Conservation (phyloP, 1,284 basidiomycete species). For the Ganoderma resinaceum region DNA sequence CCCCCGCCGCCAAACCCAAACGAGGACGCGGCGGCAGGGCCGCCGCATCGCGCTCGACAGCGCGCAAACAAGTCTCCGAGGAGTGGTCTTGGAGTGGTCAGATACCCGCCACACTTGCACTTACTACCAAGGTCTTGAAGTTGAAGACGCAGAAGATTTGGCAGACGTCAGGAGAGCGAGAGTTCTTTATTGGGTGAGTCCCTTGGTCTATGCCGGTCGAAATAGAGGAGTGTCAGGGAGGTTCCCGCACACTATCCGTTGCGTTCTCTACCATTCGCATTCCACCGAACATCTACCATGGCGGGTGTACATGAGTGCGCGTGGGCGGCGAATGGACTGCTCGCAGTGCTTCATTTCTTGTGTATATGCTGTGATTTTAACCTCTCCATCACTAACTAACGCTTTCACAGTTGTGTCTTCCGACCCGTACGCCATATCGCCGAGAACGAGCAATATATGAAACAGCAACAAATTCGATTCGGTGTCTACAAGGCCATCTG, state of each 20-base stretch:
- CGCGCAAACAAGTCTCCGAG: slow-evolving; percentile 52
- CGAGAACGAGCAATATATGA: slow-evolving; percentile 92
- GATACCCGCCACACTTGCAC: slow-evolving; percentile 69
- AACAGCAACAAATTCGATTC: slow-evolving; percentile 72
- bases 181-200: slow-evolving; percentile 82
- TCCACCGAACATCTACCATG: neutral
- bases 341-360: neutral
- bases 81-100: slow-evolving; percentile 84
- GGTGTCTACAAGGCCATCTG: slow-evolving; percentile 92
- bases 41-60: slow-evolving; percentile 45
- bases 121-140: slow-evolving; percentile 78
- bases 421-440: slow-evolving; percentile 87
- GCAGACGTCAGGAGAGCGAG: slow-evolving; percentile 85
- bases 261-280: neutral
- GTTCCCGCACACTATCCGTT: too few species aligned
- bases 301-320: neutral
- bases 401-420: slow-evolving; percentile 73
- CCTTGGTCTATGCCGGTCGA: too few species aligned
- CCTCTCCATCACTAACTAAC: neutral
- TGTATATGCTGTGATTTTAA: neutral
- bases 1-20: slow-evolving; percentile 53
- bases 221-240: neutral
- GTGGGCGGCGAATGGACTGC: neutral
- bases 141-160: slow-evolving; percentile 85
- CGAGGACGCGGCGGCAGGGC: slow-evolving; percentile 68